Percentiles rank a stretch among this genome's conserved stretches.
Conservation (phyloP, 1,284 basidiomycete genomes). For the Cerrena zonata region DNA sequence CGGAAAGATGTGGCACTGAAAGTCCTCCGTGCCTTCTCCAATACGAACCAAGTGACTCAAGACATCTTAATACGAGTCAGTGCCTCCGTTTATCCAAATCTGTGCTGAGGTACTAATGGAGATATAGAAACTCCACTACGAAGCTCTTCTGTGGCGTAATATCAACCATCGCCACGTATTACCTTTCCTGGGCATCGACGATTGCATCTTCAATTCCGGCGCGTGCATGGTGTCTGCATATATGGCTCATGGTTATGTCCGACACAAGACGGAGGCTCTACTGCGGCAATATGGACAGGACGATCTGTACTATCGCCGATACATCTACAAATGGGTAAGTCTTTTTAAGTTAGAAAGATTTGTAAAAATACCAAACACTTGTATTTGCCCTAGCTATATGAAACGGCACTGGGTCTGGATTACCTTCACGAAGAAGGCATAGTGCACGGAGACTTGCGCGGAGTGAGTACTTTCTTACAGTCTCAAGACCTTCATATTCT, state of each 20-base stretch:
- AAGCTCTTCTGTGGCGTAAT: constrained; percentile 5
- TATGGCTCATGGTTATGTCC: constrained; percentile 3
- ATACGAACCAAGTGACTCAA: not conserved
- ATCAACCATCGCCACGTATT: constrained; percentile 2
- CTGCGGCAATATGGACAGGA: not conserved
- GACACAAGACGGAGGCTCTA: not conserved
- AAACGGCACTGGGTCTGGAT: constrained; percentile 1
- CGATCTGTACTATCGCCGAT: not conserved
- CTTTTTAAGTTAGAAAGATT: too few species aligned
- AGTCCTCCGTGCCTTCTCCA: constrained; percentile 2
- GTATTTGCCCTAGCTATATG: not conserved
- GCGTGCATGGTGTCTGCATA: constrained; percentile 4
- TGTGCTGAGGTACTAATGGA: too few species aligned
- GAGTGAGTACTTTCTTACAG: not conserved
- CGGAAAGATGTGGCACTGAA: constrained; percentile 7
- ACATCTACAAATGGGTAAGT: not conserved
- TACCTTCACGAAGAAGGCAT: constrained; percentile 3
- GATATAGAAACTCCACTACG: not conserved
- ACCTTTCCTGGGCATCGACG: constrained; percentile 4
- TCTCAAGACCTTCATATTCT: too few species aligned
- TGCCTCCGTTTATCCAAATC: not conserved
- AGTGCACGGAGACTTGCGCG: constrained; percentile 5
- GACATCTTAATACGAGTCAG: not conserved
- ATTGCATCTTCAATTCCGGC: not conserved
- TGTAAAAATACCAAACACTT: not conserved